A percentile compares a stretch with the other conserved stretches of the same genome.
These are phyloP conservation scores for Pseudozyma sp. DNA, from an alignment of 1,284 basidiomycete species.

Conservation along the genomic window DNA sequence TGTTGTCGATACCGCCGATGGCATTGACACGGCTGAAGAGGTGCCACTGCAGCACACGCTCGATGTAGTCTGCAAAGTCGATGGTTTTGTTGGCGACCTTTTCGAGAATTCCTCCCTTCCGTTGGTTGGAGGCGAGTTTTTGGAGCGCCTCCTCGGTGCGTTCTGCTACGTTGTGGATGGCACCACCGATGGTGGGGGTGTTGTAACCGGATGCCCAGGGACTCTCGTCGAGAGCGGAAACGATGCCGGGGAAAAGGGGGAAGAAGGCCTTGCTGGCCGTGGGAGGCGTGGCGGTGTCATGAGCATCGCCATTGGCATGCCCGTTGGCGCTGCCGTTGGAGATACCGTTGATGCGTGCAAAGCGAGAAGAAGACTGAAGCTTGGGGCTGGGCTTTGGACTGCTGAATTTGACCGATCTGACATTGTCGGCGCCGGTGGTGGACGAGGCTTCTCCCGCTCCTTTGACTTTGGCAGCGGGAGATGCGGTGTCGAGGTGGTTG, in stretches of 20 bases:
- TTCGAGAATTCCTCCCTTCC: constrained; percentile 14
- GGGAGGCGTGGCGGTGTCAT: constrained; percentile 3
- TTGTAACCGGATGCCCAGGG: constrained; percentile 48
- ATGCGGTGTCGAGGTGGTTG: constrained; percentile 5
- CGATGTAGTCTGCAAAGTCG: constrained; percentile 15
- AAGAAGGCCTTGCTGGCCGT: constrained; percentile 24
- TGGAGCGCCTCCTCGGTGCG: constrained; percentile 35
- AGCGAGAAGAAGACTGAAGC: constrained; percentile 35
- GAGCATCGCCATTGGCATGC: not conserved
- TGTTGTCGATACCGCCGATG: constrained; percentile 57
- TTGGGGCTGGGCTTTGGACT: constrained; percentile 12
- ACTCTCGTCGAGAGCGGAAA: constrained; percentile 36
- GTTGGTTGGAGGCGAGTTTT: constrained; percentile 22
- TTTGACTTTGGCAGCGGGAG: constrained; percentile 32
- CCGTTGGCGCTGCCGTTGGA: constrained; percentile 11
- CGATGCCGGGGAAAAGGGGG: constrained; percentile 38
- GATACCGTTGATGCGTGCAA: constrained; percentile 37
- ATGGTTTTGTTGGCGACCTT: constrained; percentile 13
- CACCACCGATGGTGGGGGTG: constrained; percentile 25
- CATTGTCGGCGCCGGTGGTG: constrained; percentile 5
- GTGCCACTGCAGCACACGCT: constrained; percentile 39
- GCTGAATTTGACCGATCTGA: constrained; percentile 23
- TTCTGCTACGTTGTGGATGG: constrained; percentile 44
- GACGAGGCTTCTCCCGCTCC: constrained; percentile 5
- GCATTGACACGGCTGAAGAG: constrained; percentile 44